Base-by-base conservation (phyloP, 495 filamentous ascomycete genomes). In the Lepidopterella palustris region DNA sequence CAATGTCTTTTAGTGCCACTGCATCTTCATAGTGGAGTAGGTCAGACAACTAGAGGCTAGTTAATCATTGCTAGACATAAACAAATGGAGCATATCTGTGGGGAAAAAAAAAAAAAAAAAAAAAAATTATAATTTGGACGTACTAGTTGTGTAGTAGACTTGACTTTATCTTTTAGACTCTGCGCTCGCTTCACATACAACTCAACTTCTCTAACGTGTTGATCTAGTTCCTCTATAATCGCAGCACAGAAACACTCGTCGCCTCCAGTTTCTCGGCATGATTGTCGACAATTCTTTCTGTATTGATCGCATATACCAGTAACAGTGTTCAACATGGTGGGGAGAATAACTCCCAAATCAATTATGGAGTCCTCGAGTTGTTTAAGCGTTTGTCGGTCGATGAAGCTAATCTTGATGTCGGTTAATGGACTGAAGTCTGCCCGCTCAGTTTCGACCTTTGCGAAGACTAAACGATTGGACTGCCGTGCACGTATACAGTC, bases 381-480 rank as follows among this genome's bases (percentile, higher is more conserved):
- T 29, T 61, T 61, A 9, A 61, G 52, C 31, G n/a, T 35, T 42
- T 61, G 59, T 61, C 59, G 52, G 27, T 61, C 59, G 13, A 50
- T 50, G 35, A 61, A 61, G 28, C 49, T 51, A 39, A 56, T 42
- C 18, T 49, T 26, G 52, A 27, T 45, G 45, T 60, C 45, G 13
- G 49, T 60, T 27, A 60, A 27, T 20, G 58, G 50, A 48, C 29
- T 11, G n/a, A 61, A 53, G 50, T 27, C 31, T 18, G 20, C 35
- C 39, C 27, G 29, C 28, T 51, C 53, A 13, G 49, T 11, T 20
- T 35, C 58, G 45, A 49, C 26, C 21, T 49, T 57, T 15, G 53
- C 53, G 50, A 49, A 61, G 5, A 61, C 53, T 28, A 61, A 26
- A n/a, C 39, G 39, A n/a, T 56, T 55, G 21, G 59, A 61, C 59